Evolutionary conservation across 1,284 basidiomycete genomes (phyloP), one percentile per base, ranked within the genome.

Genomic region (Hymenochaete sp.): DNA sequence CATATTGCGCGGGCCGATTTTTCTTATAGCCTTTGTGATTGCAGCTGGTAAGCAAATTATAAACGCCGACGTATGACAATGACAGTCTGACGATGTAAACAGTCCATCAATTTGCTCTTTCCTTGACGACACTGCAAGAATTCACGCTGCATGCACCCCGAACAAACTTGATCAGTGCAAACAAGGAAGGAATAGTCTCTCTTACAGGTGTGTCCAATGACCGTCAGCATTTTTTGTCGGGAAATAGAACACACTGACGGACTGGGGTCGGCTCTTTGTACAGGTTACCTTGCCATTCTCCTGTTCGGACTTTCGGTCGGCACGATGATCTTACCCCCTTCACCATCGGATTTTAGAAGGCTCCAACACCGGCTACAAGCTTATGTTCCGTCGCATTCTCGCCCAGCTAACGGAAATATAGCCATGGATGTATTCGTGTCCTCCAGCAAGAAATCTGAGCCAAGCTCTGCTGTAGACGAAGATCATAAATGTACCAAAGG

Each of bases 261-360:
- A n/a, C n/a, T n/a, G n/a, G n/a, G n/a, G n/a, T n/a, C n/a, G n/a
- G n/a, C n/a, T n/a, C n/a, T n/a, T n/a, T n/a, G 24, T 38, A 4
- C 52, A 86, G 93, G 95, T 4, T 98, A 98, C 62, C 70, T 96
- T 6, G 75, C 91, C 0, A 82, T 98, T 48, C 93, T 93, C 58
- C 67, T 97, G 2, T 66, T 97, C 9, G 95, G 93, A 1, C 67
- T 95, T 8, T 82, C 86, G 1, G 71, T 78, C 0, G 95, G 93
- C 1, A 84, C 88, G 0, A 67, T 93, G 28, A 62, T 95, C 27
- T 74, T 96, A 4, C 86, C 87, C 0, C 75, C 82, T 2, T 77
- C 80, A 19, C 90, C 88, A 0, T 77, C 75, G 1, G 79, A 76
- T 57, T 86, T 85, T 59, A 70, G 77, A 6, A 73, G 75, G 36